Percentiles rank a stretch among this genome's conserved stretches.
Conservation (phyloP, 2,329 filamentous ascomycete genomes). For the Orbilia brochopaga region DNA sequence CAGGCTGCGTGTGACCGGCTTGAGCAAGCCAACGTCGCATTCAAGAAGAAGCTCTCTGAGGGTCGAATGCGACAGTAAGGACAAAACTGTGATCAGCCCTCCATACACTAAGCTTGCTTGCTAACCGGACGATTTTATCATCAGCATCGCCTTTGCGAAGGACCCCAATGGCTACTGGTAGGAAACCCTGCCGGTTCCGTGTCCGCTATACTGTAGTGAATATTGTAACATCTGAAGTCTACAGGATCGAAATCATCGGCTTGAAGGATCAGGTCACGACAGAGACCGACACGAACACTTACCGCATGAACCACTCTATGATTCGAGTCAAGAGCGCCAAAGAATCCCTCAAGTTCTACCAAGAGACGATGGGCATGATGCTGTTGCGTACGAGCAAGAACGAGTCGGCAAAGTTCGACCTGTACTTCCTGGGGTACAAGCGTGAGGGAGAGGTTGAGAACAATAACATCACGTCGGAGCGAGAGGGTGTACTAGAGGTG, state of each 20-base stretch:
- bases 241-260: constrained; percentile 76
- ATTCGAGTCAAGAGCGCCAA: constrained; percentile 84
- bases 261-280: constrained; percentile 75
- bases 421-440: constrained; percentile 90
- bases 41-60: constrained; percentile 92
- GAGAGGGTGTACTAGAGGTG: constrained; percentile 85
- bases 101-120: neutral
- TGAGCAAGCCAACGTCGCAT: constrained; percentile 86
- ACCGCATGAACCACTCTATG: constrained; percentile 92
- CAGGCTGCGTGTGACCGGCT: constrained; percentile 88
- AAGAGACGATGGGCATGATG: constrained; percentile 87
- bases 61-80: constrained; percentile 71
- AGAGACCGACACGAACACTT: constrained; percentile 74
- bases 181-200: constrained; percentile 54
- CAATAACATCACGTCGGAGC: constrained; percentile 67
- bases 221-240: constrained; percentile 56
- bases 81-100: neutral
- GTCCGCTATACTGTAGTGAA: constrained; percentile 54
- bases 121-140: neutral
- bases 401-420: constrained; percentile 75
- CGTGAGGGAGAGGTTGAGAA: constrained; percentile 63
- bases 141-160: constrained; percentile 79
- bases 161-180: constrained; percentile 85
- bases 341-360: constrained; percentile 77
- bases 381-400: constrained; percentile 76